Base-by-base conservation (phyloP, 192 early-diverging fungal species). In the Chytriomyces sp. region DNA sequence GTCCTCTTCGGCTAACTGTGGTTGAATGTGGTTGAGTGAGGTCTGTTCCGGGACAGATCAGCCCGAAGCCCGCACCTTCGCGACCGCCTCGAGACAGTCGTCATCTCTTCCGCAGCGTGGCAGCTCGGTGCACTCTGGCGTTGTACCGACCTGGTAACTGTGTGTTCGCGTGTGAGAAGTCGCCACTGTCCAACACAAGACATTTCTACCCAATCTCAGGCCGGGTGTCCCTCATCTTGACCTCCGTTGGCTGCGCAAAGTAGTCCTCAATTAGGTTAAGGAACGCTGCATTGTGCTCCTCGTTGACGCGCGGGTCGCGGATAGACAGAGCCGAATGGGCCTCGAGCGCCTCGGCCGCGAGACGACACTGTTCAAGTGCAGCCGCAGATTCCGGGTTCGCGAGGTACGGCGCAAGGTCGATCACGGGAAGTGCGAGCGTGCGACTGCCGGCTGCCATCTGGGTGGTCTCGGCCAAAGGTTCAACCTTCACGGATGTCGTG, bases 221-320 rank as follows among this genome's bases (percentile, higher is more conserved):
- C 28, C 88, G 81, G 14, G 79, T 81, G 80, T 91, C 90, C 58
- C 77, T 73, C 58, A 89, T 70, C 78, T 90, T 90, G 69, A 73
- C 79, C 39, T 89, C 87, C 33, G 65, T 61, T 6, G 81, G 78
- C 75, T 91, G 90, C n/a, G 70, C 78, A 74, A 88, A 91, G 77
- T 91, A 91, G 69, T 86, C 89, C 74, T 91, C 90, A 73, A 91
- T 77, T 68, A 86, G 78, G 80, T 91, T 85, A 6, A 85, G 63
- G 73, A 86, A 89, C 12, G 55, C 49, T 14, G 59, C 22, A 76
- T 80, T 85, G 52, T 81, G 68, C 26, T 38, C 68, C 69, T 86
- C 85, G 59, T 76, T 78, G 40, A 90, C 89, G 49, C 89, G 83
- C n/a, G 90, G 88, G 77, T 91, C 89, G 56, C 81, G 81, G 66